Conservation (phyloP, 225 moss, liverwort and hornwort genomes). For the Pleurozium schreberi region DNA sequence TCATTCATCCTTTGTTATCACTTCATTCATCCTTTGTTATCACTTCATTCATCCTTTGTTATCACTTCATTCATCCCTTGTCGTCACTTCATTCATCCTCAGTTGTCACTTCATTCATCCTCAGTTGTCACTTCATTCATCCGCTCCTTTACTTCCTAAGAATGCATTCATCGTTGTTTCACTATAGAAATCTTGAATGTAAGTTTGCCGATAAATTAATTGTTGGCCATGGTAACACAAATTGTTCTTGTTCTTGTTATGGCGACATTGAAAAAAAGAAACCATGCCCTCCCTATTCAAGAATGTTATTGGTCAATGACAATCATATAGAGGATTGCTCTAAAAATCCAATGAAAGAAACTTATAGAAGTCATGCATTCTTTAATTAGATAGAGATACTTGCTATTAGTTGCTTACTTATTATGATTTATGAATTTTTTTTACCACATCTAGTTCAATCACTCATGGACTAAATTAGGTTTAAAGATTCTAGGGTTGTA, state of each 20-base stretch:
- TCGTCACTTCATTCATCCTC: too few relatives aligned
- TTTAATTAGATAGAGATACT: not conserved
- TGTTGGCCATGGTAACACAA: fast-evolving
- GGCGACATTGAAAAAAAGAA: too few relatives aligned
- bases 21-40: too few relatives aligned
- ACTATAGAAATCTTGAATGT: fast-evolving
- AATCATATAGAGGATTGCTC: not conserved
- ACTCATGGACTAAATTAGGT: not conserved
- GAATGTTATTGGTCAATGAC: not conserved
- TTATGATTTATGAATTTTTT: too few relatives aligned
- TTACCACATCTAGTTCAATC: fast-evolving
- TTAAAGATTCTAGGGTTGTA: fast-evolving
- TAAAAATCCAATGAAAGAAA: not conserved
- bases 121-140: too few relatives aligned
- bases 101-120: too few relatives aligned
- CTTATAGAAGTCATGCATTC: not conserved
- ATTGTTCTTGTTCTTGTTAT: too few relatives aligned
- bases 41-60: too few relatives aligned
- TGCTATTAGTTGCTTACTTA: fast-evolving
- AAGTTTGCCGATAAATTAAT: not conserved
- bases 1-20: too few relatives aligned
- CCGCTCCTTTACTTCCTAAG: not conserved
- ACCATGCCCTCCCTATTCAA: not conserved
- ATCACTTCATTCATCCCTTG: too few relatives aligned
- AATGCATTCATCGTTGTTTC: not conserved